A percentile compares a stretch with the other conserved stretches of the same genome.
These are phyloP conservation scores for Talaromyces stipitatus DNA, from an alignment of 495 filamentous ascomycete genomes.

Conservation along the genomic window DNA sequence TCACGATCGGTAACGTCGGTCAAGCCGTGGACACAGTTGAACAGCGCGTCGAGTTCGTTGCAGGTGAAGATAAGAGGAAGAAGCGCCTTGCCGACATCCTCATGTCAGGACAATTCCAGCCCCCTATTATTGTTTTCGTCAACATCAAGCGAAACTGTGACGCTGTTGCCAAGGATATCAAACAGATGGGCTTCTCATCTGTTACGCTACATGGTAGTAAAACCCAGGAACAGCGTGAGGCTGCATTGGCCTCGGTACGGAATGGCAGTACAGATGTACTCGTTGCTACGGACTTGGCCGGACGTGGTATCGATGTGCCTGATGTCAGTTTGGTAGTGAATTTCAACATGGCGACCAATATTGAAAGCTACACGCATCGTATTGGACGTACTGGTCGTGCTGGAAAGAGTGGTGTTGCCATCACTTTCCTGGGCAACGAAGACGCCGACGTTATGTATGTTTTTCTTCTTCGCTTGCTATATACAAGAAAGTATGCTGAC, in stretches of 20 bases:
- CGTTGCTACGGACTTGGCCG: slow-evolving; percentile 95
- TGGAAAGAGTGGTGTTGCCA: slow-evolving; percentile 93
- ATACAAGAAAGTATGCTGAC: slow-evolving; percentile 12
- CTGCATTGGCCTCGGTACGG: slow-evolving; percentile 80
- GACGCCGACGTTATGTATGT: slow-evolving; percentile 86
- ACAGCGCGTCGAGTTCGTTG: slow-evolving; percentile 88
- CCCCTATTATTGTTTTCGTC: slow-evolving; percentile 98
- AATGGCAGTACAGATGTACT: slow-evolving; percentile 74
- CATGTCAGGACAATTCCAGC: slow-evolving; percentile 71
- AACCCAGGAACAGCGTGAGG: slow-evolving; percentile 95
- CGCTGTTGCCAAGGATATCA: slow-evolving; percentile 90
- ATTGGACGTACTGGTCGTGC: slow-evolving; percentile 97
- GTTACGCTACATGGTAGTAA: slow-evolving; percentile 94
- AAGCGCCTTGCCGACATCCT: slow-evolving; percentile 91
- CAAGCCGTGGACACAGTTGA: slow-evolving; percentile 99
- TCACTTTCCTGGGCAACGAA: slow-evolving; percentile 92
- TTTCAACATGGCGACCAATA: slow-evolving; percentile 95
- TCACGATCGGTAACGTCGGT: slow-evolving; percentile 89
- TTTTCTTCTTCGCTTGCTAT: background rate
- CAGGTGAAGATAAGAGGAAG: slow-evolving; percentile 95
- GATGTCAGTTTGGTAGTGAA: slow-evolving; percentile 94
- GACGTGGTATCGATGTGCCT: slow-evolving; percentile 94
- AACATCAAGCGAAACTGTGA: slow-evolving; percentile 99
- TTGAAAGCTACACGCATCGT: slow-evolving; percentile 96
- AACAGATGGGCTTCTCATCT: slow-evolving; percentile 83